Evolutionary conservation across 2,329 filamentous ascomycete species (phyloP).

Genomic region (Fusarium paranaense): DNA sequence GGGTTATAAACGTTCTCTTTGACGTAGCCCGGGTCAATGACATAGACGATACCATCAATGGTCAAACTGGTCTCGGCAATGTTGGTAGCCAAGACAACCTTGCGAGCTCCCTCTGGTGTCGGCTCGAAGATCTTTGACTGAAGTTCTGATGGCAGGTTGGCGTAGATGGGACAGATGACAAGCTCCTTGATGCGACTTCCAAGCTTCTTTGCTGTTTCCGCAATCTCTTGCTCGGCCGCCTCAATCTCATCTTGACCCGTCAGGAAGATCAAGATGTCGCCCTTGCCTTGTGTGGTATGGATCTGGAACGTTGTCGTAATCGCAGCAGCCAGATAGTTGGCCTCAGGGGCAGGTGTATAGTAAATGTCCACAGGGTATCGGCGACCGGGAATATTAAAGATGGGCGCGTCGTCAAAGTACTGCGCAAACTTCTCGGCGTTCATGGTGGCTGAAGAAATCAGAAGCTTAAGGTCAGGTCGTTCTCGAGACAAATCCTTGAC

Average conservation of each 20-base stretch:
- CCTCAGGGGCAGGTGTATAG: conserved; percentile 90
- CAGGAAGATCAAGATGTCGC: conserved; percentile 94
- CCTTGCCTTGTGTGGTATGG: conserved; percentile 84
- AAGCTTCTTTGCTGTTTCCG: conserved; percentile 87
- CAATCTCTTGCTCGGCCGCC: conserved; percentile 83
- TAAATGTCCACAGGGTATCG: conserved; percentile 92
- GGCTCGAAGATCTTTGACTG: conserved; percentile 96
- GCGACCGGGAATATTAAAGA: conserved; percentile 93
- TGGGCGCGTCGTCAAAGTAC: conserved; percentile 92
- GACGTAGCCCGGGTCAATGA: conserved; percentile 94
- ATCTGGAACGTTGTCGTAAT: conserved; percentile 97
- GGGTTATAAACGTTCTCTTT: conserved; percentile 97
- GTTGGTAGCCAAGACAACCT: conserved; percentile 94
- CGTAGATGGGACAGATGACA: conserved; percentile 93
- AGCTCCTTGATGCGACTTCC: conserved; percentile 87
- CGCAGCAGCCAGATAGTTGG: conserved; percentile 91
- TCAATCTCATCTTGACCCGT: conserved; percentile 98
- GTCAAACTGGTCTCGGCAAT: conserved; percentile 97
- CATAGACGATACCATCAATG: conserved; percentile 95
- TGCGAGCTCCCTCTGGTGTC: conserved; percentile 84
- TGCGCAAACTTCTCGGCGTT: conserved; percentile 91
- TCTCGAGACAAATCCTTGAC: conserved; percentile 89
- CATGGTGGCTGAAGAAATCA: conserved; percentile 95
- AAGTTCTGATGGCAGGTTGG: conserved; percentile 89
- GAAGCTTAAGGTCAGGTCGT: conserved; percentile 85